phyloP scores from a whole-genome alignment of 2,329 filamentous ascomycete species.

The Aspergillus texensis region DNA sequence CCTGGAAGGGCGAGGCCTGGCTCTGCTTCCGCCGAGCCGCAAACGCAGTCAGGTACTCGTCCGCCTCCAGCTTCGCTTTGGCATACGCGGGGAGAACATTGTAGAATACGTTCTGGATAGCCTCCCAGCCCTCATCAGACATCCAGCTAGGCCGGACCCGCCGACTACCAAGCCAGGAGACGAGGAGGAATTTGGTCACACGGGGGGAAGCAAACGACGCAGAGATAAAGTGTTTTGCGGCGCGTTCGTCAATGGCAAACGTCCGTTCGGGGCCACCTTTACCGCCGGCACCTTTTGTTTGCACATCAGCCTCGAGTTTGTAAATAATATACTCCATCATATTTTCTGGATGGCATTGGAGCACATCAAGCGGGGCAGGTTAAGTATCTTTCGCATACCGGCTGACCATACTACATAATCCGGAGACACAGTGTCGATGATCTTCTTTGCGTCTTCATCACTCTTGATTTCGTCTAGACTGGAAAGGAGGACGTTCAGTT shows the following conservation, averaged over 20 bases:
- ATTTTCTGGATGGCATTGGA: background rate
- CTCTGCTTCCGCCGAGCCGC: slow-evolving; percentile 36
- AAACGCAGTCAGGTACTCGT: slow-evolving; percentile 56
- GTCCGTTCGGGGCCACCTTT: slow-evolving; percentile 56
- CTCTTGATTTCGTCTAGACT: slow-evolving; percentile 72
- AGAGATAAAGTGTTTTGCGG: slow-evolving; percentile 57
- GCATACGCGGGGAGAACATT: slow-evolving; percentile 55
- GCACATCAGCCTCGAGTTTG: background rate
- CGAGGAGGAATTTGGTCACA: slow-evolving; percentile 58
- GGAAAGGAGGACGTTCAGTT: slow-evolving; percentile 68
- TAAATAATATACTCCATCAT: background rate
- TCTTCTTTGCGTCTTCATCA: slow-evolving; percentile 61
- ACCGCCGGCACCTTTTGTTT: slow-evolving; percentile 53
- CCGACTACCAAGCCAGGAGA: slow-evolving; percentile 57
- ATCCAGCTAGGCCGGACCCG: slow-evolving; percentile 54
- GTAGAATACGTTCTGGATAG: slow-evolving; percentile 50
- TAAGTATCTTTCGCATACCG: slow-evolving; percentile 33
- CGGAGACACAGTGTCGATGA: slow-evolving; percentile 54
- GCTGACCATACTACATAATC: slow-evolving; percentile 53
- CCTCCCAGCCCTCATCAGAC: slow-evolving; percentile 50
- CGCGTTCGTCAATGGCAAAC: slow-evolving; percentile 56
- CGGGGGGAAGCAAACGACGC: slow-evolving; percentile 49
- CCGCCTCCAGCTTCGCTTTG: slow-evolving; percentile 58
- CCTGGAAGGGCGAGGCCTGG: slow-evolving; percentile 42
- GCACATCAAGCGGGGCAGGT: slow-evolving; percentile 10